Evolutionary conservation across 2,329 filamentous ascomycete species (phyloP), one percentile per base, ranked within the genome.

Genomic region (Bipolaris gigantea): DNA sequence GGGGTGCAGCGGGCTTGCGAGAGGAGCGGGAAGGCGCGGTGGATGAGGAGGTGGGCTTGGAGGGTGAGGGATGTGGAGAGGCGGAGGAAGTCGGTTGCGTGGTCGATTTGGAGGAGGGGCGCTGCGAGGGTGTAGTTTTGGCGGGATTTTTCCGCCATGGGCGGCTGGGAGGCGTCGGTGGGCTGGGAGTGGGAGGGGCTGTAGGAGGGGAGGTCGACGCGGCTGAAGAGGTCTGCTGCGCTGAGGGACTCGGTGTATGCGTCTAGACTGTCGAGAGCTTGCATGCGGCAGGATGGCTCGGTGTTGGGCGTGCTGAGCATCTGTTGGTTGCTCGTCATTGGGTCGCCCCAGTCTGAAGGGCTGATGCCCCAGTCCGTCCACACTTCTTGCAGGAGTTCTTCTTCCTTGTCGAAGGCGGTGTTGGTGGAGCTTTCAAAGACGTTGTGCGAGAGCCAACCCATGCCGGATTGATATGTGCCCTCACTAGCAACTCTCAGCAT

Each of bases 401-500:
- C 82, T 55, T 89, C 83, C 11, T 78, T 77, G 21, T 80, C 77
- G 21, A 78, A 73, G 33, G 67, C 66, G 42, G 71, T 59, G 46
- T 75, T 68, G 51, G 63, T 50, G 38, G 75, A 69, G 15, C 78
- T 64, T 30, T 76, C 54, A 10, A 80, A 72, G 3, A 81, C 73
- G 63, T 93, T 89, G 52, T 86, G 83, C 43, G 81, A 84, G 25
- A 92, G 73, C 83, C 86, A 80, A 11, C 90, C 92, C 88, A 97
- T 94, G 15, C 88, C 90, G 9, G 79, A 74, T 30, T 82, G 76
- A 66, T 95, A 97, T 0, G 92, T 95, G 47, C 84, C 83, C 66
- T 90, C 80, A 70, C 94, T 99, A 48, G 93, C 80, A 10, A 96
- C 89, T 21, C 92, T 86, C 38, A 93, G 79, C 9, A 81, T 82